These are phyloP conservation scores for Neofusicoccum sp. DNA, from an alignment of 2,329 filamentous ascomycete species.

Conservation along the genomic window DNA sequence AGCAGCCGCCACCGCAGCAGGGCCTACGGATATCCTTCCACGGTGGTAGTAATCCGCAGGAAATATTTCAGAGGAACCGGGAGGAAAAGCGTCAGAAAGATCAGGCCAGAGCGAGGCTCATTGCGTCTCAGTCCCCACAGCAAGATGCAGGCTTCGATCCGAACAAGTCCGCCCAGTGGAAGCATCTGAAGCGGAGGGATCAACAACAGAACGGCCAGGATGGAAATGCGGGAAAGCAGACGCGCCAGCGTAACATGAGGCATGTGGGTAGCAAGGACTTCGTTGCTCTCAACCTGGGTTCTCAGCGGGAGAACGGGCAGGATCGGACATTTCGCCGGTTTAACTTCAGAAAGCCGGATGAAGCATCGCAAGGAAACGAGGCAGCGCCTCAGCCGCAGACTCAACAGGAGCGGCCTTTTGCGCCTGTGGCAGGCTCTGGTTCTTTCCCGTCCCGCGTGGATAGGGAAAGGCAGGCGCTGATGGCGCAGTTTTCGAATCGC, in stretches of 20 bases:
- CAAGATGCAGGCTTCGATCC: neutral
- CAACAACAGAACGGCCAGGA: neutral
- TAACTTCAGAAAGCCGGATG: neutral
- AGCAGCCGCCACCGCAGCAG: neutral
- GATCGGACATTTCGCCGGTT: neutral
- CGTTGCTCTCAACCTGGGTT: neutral
- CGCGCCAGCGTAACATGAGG: neutral
- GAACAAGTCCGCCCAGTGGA: neutral
- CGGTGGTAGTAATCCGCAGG: no score
- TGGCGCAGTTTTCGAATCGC: neutral
- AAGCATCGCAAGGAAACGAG: neutral
- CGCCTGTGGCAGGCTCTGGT: neutral
- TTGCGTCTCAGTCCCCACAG: neutral
- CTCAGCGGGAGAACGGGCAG: neutral
- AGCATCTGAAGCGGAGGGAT: conserved; percentile 1
- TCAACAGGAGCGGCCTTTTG: neutral
- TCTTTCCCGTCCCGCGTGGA: neutral
- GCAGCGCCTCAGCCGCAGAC: neutral
- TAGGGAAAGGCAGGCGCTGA: neutral
- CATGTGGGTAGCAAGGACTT: neutral
- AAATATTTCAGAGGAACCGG: no score
- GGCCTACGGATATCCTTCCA: neutral
- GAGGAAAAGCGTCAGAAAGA: neutral
- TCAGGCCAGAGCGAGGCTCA: neutral
- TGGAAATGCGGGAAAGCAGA: neutral